A percentile compares a stretch with the other conserved stretches of the same genome.
phyloP scores from a whole-genome alignment of 495 filamentous ascomycete species.

The Collariella sp. region DNA sequence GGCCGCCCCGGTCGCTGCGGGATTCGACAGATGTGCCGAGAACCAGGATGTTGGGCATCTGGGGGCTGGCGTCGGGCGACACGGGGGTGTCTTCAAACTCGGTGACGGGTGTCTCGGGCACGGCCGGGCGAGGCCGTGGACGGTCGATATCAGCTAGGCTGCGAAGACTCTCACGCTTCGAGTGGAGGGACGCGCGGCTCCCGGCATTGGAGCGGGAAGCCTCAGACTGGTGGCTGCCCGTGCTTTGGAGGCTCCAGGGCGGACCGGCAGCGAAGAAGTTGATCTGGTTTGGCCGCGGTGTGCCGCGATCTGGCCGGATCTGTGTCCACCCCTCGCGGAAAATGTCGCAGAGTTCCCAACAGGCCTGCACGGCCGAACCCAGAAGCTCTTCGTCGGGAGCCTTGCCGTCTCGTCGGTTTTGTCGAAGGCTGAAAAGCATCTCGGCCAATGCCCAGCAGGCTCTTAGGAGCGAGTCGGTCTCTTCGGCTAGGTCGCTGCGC shows the following conservation, averaged over 20 bases:
- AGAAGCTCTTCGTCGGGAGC: slow-evolving; percentile 71
- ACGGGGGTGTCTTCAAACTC: slow-evolving; percentile 84
- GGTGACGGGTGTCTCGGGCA: slow-evolving; percentile 83
- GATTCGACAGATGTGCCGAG: slow-evolving; percentile 53
- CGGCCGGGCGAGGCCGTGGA: slow-evolving; percentile 27
- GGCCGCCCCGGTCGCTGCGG: slow-evolving; percentile 36
- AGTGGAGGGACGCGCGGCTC: slow-evolving; percentile 38
- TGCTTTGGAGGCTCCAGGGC: slow-evolving; percentile 15
- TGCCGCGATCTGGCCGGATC: slow-evolving; percentile 74
- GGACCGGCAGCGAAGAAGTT: slow-evolving; percentile 47
- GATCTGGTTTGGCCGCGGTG: slow-evolving; percentile 73
- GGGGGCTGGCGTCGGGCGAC: slow-evolving; percentile 65
- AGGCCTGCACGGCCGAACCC: slow-evolving; percentile 79
- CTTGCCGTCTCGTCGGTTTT: slow-evolving; percentile 68
- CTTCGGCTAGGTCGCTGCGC: slow-evolving; percentile 61
- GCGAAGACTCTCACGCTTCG: slow-evolving; percentile 37
- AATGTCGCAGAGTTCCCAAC: slow-evolving; percentile 91
- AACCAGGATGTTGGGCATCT: slow-evolving; percentile 75
- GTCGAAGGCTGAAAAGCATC: slow-evolving; percentile 87
- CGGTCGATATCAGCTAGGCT: slow-evolving; percentile 26
- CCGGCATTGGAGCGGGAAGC: slow-evolving; percentile 26
- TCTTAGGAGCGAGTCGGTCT: slow-evolving; percentile 72
- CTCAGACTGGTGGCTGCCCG: slow-evolving; percentile 23
- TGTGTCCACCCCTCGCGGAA: slow-evolving; percentile 92
- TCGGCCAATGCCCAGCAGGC: slow-evolving; percentile 88